Evolutionary conservation across 495 filamentous ascomycete species (phyloP).

Genomic region (Xylaria sp.): DNA sequence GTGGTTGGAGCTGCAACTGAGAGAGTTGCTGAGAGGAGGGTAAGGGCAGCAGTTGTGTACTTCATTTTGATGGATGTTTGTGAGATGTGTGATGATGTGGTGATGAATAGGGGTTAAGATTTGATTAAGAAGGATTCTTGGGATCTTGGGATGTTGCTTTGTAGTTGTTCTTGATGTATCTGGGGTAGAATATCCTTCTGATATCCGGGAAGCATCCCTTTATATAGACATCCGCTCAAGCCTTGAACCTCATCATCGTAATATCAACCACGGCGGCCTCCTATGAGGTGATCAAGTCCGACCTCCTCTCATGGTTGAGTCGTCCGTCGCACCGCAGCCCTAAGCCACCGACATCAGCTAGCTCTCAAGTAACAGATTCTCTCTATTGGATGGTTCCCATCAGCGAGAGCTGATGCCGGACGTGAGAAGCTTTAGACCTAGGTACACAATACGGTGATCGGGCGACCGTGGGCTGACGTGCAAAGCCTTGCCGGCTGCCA

Average conservation of each 20-base stretch:
- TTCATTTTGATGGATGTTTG: constrained; percentile 40
- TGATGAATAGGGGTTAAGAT: neutral
- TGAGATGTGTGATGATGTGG: neutral
- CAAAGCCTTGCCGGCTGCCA: constrained; percentile 8
- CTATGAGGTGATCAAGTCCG: neutral
- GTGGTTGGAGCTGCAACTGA: constrained; percentile 36
- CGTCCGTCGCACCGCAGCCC: constrained; percentile 1
- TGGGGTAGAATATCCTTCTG: constrained; percentile 11
- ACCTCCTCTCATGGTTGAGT: constrained; percentile 14
- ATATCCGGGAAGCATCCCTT: neutral
- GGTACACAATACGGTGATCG: constrained; percentile 13
- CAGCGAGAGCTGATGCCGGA: constrained; percentile 11
- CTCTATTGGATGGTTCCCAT: constrained; percentile 1
- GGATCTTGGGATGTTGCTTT: neutral
- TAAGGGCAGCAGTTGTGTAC: constrained; percentile 35
- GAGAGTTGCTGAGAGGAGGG: constrained; percentile 37
- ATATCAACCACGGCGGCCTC: constrained; percentile 14
- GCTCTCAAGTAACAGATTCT: constrained; percentile 10
- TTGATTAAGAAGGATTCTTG: neutral
- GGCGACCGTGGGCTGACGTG: constrained; percentile 19
- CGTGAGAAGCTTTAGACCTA: neutral
- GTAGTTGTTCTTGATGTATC: constrained; percentile 9
- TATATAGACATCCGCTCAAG: constrained; percentile 18
- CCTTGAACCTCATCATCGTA: constrained; percentile 1
- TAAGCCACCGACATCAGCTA: constrained; percentile 3